Percentiles rank a stretch among this genome's conserved stretches.
These are phyloP conservation scores for Aristolochia fimbriata DNA, from an alignment of 164 flowering plant genomes.

Conservation along the genomic window DNA sequence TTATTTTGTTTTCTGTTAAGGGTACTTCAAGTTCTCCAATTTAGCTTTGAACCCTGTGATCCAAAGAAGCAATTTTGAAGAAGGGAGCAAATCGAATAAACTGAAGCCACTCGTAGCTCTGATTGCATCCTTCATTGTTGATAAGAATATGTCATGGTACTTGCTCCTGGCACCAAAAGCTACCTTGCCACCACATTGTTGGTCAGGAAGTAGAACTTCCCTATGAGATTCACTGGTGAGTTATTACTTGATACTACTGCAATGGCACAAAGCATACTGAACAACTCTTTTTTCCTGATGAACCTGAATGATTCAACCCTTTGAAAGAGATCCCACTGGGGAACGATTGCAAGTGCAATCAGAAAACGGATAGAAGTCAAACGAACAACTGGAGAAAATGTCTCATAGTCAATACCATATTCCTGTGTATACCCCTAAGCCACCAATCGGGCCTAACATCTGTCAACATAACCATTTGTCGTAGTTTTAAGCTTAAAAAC, in stretches of 20 bases:
- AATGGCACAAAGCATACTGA: slow-evolving; percentile 10
- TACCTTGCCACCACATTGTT: slow-evolving; percentile 7
- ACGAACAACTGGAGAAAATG: too few relatives aligned
- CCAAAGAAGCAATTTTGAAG: background rate
- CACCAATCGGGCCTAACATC: too few relatives aligned
- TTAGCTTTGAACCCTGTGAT: slow-evolving; percentile 1
- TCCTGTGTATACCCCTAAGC: too few relatives aligned
- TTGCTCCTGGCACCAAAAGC: slow-evolving; percentile 11
- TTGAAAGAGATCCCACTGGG: too few relatives aligned
- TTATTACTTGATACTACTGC: background rate
- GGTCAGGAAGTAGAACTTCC: background rate
- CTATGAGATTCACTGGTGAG: slow-evolving; percentile 4
- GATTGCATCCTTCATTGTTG: background rate
- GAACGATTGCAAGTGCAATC: too few relatives aligned
- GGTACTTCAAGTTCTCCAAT: background rate
- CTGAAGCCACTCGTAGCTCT: slow-evolving; percentile 5
- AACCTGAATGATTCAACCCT: slow-evolving; percentile 33
- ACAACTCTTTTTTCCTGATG: slow-evolving; percentile 46
- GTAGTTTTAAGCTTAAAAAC: too few relatives aligned
- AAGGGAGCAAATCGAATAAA: slow-evolving; percentile 4
- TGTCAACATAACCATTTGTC: too few relatives aligned
- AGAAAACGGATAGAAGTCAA: too few relatives aligned
- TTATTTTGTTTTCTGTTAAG: slow-evolving; percentile 17
- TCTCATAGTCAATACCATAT: too few relatives aligned
- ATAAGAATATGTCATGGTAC: background rate